These are phyloP conservation scores for Cephalotrichum gorgonifer DNA, from an alignment of 2,329 filamentous ascomycete genomes.

Conservation along the genomic window DNA sequence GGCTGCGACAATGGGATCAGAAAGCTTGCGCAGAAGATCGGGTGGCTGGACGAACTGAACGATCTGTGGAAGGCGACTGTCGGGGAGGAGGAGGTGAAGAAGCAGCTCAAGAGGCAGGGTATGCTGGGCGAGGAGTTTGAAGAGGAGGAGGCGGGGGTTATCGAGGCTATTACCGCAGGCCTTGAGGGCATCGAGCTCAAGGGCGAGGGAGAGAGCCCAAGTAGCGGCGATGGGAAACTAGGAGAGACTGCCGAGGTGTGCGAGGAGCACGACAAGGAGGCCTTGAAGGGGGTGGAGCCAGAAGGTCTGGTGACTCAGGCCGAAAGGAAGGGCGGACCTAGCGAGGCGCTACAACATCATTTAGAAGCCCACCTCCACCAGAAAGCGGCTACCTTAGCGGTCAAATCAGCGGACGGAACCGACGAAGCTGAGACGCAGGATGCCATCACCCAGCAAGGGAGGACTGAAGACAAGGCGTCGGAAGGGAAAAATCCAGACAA, in stretches of 20 bases:
- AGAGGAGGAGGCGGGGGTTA: constrained; percentile 30
- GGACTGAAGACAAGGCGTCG: not conserved
- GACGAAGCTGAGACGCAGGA: not conserved
- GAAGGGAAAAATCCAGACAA: not conserved
- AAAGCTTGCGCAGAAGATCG: constrained; percentile 66
- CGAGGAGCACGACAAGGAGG: not conserved
- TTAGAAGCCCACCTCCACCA: not conserved
- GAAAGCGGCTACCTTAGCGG: not conserved
- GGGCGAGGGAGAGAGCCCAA: constrained; percentile 9
- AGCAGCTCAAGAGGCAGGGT: constrained; percentile 26
- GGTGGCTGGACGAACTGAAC: constrained; percentile 81
- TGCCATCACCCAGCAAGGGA: not conserved
- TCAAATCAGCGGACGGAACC: not conserved
- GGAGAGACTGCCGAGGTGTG: not conserved
- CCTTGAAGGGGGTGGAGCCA: not conserved
- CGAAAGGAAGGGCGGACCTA: not conserved
- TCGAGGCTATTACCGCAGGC: constrained; percentile 26
- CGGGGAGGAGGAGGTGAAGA: constrained; percentile 46
- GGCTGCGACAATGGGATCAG: constrained; percentile 77
- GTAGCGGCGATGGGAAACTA: not conserved
- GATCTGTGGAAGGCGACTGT: constrained; percentile 59
- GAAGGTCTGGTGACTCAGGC: not conserved
- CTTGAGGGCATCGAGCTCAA: constrained; percentile 23
- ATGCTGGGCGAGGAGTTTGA: constrained; percentile 19
- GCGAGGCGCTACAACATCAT: not conserved